Percentiles rank a stretch among this genome's conserved stretches.
These are phyloP conservation scores for Plasmopara viticola DNA, from an alignment of 352 stramenopile species.

Conservation along the genomic window DNA sequence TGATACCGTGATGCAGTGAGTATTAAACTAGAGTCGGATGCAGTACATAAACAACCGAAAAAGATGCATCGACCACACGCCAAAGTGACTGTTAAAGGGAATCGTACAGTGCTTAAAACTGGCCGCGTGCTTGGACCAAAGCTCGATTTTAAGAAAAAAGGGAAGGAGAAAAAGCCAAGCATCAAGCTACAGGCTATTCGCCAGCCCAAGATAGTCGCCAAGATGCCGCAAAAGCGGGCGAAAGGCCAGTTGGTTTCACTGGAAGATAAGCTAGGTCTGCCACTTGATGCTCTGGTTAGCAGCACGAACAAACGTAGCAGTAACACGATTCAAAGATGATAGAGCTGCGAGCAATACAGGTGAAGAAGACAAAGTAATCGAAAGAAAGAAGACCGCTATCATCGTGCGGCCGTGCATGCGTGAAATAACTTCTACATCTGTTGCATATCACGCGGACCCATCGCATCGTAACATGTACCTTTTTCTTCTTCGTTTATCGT, in stretches of 20 bases:
- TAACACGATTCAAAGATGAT: constrained; percentile 22
- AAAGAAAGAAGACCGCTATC: constrained; percentile 17
- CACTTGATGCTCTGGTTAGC: constrained; percentile 55
- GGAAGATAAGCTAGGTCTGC: constrained; percentile 57
- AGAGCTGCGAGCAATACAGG: constrained; percentile 3
- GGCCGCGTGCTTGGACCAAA: constrained; percentile 58
- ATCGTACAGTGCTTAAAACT: constrained; percentile 49
- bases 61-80: constrained; percentile 39
- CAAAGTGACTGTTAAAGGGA: constrained; percentile 32
- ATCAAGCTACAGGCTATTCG: constrained; percentile 23
- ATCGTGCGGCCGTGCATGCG: constrained; percentile 16
- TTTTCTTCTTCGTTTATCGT: constrained; percentile 5
- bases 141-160: constrained; percentile 12
- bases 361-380: constrained; percentile 5
- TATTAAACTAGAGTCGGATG: constrained; percentile 12
- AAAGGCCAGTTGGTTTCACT: constrained; percentile 30
- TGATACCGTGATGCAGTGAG: constrained; percentile 13
- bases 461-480: constrained; percentile 13
- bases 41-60: constrained; percentile 28
- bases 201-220: constrained; percentile 22
- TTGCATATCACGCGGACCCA: constrained; percentile 20
- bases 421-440: constrained; percentile 28
- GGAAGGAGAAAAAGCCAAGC: constrained; percentile 14
- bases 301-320: constrained; percentile 27
- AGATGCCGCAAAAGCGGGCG: constrained; percentile 18